Conservation (phyloP, 2,329 filamentous ascomycete species). For the Cladobotryum protrusum region DNA sequence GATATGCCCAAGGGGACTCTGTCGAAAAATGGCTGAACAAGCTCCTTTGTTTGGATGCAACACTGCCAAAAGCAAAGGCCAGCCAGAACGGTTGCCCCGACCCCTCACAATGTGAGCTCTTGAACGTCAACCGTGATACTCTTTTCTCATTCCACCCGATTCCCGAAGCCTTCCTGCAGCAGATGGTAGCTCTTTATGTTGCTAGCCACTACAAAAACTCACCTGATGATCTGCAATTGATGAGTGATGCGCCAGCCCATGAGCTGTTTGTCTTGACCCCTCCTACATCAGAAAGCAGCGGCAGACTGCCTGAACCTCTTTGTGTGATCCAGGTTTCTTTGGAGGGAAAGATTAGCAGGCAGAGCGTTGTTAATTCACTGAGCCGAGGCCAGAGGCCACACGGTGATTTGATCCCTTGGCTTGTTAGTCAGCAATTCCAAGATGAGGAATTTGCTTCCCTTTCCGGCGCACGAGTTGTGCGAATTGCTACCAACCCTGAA, state of each 20-base stretch:
- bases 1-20: conserved; percentile 82
- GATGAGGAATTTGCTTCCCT: conserved; percentile 93
- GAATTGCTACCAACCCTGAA: conserved; percentile 94
- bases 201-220: conserved; percentile 98
- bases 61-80: conserved; percentile 69
- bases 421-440: conserved; percentile 96
- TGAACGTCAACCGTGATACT: conserved; percentile 93
- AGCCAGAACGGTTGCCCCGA: conserved; percentile 77
- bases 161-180: conserved; percentile 93
- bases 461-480: conserved; percentile 84
- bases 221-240: conserved; percentile 94
- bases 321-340: conserved; percentile 92
- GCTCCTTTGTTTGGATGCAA: conserved; percentile 88
- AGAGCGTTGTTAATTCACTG: conserved; percentile 85
- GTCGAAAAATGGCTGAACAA: conserved; percentile 97
- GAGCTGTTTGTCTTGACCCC: conserved; percentile 92
- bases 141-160: conserved; percentile 97
- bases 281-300: conserved; percentile 69
- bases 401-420: conserved; percentile 94
- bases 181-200: conserved; percentile 97
- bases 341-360: conserved; percentile 88
- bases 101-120: conserved; percentile 82
- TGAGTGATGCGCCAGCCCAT: conserved; percentile 96
- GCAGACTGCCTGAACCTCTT: conserved; percentile 81
- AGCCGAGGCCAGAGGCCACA: conserved; percentile 83